Evolutionary conservation across 805 yeast species (phyloP).

Genomic region (Zygosaccharomyces gambellarensis): DNA sequence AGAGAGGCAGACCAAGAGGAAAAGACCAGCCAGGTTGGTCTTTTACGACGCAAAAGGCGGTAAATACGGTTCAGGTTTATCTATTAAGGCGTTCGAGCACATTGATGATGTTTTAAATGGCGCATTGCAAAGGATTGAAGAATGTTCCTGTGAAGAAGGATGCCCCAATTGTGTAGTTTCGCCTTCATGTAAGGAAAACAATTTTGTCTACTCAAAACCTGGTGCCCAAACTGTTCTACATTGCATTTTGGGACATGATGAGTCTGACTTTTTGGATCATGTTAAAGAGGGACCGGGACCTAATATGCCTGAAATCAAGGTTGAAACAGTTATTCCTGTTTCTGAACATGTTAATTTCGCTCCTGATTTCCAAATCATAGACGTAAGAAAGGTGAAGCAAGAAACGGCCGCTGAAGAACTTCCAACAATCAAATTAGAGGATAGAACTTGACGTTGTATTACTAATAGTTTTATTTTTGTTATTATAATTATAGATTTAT

Average conservation of each 20-base stretch:
- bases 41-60: constrained; percentile 86
- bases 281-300: constrained; percentile 70
- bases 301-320: constrained; percentile 60
- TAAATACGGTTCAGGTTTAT: constrained; percentile 69
- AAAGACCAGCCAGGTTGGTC: constrained; percentile 81
- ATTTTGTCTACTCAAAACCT: constrained; percentile 78
- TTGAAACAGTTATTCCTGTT: constrained; percentile 65
- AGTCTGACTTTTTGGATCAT: constrained; percentile 22
- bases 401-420: neutral
- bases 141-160: constrained; percentile 66
- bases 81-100: constrained; percentile 74
- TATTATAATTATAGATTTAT: neutral
- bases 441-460: neutral
- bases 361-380: constrained; percentile 52
- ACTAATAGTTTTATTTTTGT: no score
- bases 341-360: constrained; percentile 56
- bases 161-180: constrained; percentile 84
- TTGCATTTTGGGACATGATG: constrained; percentile 50
- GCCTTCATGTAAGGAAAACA: constrained; percentile 72
- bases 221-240: constrained; percentile 73
- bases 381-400: constrained; percentile 26
- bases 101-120: constrained; percentile 59
- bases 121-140: constrained; percentile 53
- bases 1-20: constrained; percentile 59
- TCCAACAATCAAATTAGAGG: neutral